A percentile compares a stretch with the other conserved stretches of the same genome.
Conservation (phyloP, 1,139 yeast genomes). For the Geotrichum klebahnii region DNA sequence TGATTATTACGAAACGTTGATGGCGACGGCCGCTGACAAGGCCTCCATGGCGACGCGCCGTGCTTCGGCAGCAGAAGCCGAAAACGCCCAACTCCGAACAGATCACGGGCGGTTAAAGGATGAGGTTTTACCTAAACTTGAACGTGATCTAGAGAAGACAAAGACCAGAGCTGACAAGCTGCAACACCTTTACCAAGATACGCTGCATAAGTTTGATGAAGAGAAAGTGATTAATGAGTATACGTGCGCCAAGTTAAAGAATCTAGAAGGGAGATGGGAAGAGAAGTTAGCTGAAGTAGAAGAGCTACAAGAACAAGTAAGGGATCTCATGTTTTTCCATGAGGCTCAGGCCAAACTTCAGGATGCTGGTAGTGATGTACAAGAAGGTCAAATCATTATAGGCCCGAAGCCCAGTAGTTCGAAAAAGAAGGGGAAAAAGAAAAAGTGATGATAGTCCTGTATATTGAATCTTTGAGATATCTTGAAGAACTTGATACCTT, state of each 20-base stretch:
- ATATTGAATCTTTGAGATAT: too few species aligned
- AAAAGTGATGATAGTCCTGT: background rate
- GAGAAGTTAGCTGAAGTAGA: slow-evolving; percentile 41
- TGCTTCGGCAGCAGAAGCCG: slow-evolving; percentile 42
- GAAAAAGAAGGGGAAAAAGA: slow-evolving; percentile 21
- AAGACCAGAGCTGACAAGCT: slow-evolving; percentile 37
- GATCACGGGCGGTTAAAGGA: slow-evolving; percentile 19
- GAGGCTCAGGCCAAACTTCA: slow-evolving; percentile 70
- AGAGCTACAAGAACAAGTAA: slow-evolving; percentile 61
- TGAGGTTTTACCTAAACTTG: slow-evolving; percentile 21
- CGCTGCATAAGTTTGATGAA: slow-evolving; percentile 42
- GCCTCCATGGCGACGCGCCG: slow-evolving; percentile 35
- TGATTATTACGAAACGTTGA: slow-evolving; percentile 68
- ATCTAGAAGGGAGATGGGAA: slow-evolving; percentile 43
- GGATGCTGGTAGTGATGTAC: slow-evolving; percentile 64
- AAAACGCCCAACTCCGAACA: slow-evolving; percentile 25
- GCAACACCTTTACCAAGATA: slow-evolving; percentile 27
- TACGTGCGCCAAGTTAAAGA: slow-evolving; percentile 55
- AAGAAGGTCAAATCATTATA: slow-evolving; percentile 65
- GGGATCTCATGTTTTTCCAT: slow-evolving; percentile 75
- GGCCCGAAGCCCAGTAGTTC: slow-evolving; percentile 22
- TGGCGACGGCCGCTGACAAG: slow-evolving; percentile 45
- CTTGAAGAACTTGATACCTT: too few species aligned
- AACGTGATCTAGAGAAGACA: slow-evolving; percentile 35
- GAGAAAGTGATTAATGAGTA: slow-evolving; percentile 55